Evolutionary conservation across 2,329 filamentous ascomycete species (phyloP).

Genomic region (Kalaharituber pfeilii): DNA sequence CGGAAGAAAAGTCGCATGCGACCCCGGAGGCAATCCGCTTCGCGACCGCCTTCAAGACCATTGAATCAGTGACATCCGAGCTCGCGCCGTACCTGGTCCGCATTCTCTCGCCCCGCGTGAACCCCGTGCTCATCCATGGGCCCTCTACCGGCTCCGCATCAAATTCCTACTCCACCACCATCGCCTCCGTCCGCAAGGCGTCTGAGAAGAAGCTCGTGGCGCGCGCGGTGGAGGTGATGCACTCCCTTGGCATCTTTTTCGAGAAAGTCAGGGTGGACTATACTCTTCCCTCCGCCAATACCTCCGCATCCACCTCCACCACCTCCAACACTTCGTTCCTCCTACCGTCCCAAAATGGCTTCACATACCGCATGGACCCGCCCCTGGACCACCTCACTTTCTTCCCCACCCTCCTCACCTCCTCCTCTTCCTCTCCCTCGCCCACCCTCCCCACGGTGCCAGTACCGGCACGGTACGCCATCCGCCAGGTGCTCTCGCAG

Average conservation of each 20-base stretch:
- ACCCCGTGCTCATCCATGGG: conserved; percentile 69
- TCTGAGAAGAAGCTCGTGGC: conserved; percentile 65
- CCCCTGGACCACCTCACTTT: conserved; percentile 33
- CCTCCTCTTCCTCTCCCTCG: conserved; percentile 45
- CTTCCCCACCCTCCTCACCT: conserved; percentile 62
- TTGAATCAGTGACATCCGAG: conserved; percentile 66
- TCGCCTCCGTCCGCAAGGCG: conserved; percentile 76
- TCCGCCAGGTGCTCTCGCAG: conserved; percentile 82
- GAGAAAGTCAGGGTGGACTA: conserved; percentile 60
- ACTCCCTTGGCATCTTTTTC: conserved; percentile 64
- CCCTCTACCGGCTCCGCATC: conserved; percentile 25
- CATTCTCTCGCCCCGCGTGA: conserved; percentile 75
- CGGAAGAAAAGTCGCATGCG: conserved; percentile 2
- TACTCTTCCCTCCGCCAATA: neutral
- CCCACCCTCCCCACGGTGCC: conserved; percentile 23
- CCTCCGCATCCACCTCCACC: conserved; percentile 23
- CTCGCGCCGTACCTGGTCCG: conserved; percentile 70
- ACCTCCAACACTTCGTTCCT: conserved; percentile 34
- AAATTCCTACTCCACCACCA: conserved; percentile 6
- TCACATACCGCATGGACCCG: conserved; percentile 90
- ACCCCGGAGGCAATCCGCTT: conserved; percentile 12
- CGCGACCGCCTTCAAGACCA: conserved; percentile 15
- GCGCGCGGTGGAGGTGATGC: conserved; percentile 63
- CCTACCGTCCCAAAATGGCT: conserved; percentile 44
- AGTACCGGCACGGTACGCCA: conserved; percentile 56